Evolutionary conservation across 2,329 filamentous ascomycete species (phyloP).

Genomic region (Aspergillus ibericus): DNA sequence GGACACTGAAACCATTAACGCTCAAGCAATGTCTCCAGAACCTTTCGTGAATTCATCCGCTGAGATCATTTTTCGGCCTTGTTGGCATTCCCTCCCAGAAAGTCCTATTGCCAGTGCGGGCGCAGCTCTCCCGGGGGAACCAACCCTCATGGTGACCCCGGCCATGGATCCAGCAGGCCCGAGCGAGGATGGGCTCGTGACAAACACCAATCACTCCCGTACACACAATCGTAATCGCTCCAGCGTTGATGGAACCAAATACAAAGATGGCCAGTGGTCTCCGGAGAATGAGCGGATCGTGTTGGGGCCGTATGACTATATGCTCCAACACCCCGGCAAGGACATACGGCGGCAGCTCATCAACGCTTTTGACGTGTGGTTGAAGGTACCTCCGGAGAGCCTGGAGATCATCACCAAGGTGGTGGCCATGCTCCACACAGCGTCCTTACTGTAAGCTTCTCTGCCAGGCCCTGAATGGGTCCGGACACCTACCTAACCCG

Average conservation of each 20-base stretch:
- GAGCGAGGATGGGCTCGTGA: conserved; percentile 50
- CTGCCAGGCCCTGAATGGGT: not conserved
- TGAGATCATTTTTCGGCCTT: conserved; percentile 6
- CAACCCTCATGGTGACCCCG: conserved; percentile 56
- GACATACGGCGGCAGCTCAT: conserved; percentile 47
- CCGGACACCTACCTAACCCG: not conserved
- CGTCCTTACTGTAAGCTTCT: conserved; percentile 43
- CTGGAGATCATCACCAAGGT: conserved; percentile 46
- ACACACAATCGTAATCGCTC: conserved; percentile 38
- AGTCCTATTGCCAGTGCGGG: not conserved
- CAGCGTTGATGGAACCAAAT: conserved; percentile 41
- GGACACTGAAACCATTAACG: not conserved
- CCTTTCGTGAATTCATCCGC: conserved; percentile 7
- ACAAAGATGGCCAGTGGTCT: conserved; percentile 39
- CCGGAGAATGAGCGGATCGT: conserved; percentile 45
- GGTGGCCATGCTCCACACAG: conserved; percentile 48
- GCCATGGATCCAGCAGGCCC: conserved; percentile 51
- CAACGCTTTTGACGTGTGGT: conserved; percentile 47
- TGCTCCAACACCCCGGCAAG: conserved; percentile 47
- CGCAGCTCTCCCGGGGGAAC: conserved; percentile 18
- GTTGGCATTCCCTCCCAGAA: conserved; percentile 6
- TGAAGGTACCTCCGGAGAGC: conserved; percentile 43
- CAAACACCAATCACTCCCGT: conserved; percentile 23
- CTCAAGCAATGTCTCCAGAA: conserved; percentile 3
- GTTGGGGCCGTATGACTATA: conserved; percentile 48